Evolutionary conservation across 768 basidiomycete genomes (phyloP), one percentile per base, ranked within the genome.

Genomic region (Hemileccinum rubropunctum): DNA sequence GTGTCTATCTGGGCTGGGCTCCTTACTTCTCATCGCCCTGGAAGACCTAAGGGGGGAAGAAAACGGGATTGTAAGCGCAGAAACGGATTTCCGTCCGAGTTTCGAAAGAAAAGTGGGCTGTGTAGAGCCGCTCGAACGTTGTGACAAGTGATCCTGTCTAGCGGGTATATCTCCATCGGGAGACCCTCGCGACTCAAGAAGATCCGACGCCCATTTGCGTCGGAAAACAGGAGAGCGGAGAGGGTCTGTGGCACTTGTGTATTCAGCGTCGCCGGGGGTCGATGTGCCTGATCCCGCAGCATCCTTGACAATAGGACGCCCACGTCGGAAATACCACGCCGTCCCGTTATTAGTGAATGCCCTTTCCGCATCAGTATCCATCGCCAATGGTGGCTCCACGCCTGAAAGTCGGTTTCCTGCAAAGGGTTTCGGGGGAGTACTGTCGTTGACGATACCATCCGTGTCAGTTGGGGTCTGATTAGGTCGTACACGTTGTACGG

Each of bases 321-420:
- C 76, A 37, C 79, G 78, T 53, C 73, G 77, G 57, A 78, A 82
- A 49, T 80, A 80, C 71, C 78, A 76, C 26, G 72, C 70, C 17
- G 81, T 78, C 2, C 79, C 78, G 45, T 77, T 78, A 33, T 54
- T 47, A 6, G 73, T 68, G 60, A 88, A 88, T 1, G 85, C 86
- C 5, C 73, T 75, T 67, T 93, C 91, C 0, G 81, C 81, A 61
- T 95, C 91, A 0, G 88, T 86, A 58, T 93, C 91, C 47, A 87
- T 75, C 9, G 90, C 80, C 32, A 90, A 64, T 10, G 87, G 84
- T 10, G 69, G 67, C 23, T 85, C 82, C 13, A 71, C 74, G 41
- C 64, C 72, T 27, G 72, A 41, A 7, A 34, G 17, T 3, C 46
- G 52, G 15, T 58, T 52, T 20, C 62, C 69, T 3, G 65, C 62